phyloP scores from a whole-genome alignment of 2,329 filamentous ascomycete genomes.

The Sarocladiaceae sp. region DNA sequence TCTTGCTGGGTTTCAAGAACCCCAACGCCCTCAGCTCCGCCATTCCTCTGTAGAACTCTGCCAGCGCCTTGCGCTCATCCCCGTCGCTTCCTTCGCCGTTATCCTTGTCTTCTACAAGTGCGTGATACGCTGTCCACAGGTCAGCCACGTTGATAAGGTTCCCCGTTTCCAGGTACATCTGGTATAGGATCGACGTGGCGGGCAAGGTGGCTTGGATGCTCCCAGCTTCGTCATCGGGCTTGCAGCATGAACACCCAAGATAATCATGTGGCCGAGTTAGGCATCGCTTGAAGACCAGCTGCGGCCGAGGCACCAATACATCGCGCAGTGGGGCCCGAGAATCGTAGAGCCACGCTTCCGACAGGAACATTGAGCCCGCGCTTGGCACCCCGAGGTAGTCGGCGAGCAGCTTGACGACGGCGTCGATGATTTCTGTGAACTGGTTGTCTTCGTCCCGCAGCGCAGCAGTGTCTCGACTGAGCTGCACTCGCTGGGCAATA shows the following conservation, averaged over 20 bases:
- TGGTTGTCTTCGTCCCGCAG: conserved; percentile 67
- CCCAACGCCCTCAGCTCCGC: conserved; percentile 84
- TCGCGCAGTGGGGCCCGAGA: conserved; percentile 64
- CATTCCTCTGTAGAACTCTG: conserved; percentile 78
- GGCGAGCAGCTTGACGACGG: conserved; percentile 25
- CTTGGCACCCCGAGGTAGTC: conserved; percentile 19
- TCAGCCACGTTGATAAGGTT: conserved; percentile 75
- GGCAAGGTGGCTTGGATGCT: conserved; percentile 60
- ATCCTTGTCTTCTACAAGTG: conserved; percentile 40
- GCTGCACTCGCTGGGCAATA: conserved; percentile 74
- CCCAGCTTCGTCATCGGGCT: conserved; percentile 22
- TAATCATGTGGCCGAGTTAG: conserved; percentile 73
- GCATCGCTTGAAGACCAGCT: conserved; percentile 66
- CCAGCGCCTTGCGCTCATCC: conserved; percentile 56
- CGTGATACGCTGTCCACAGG: conserved; percentile 72
- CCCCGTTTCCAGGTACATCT: conserved; percentile 74
- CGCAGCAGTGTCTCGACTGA: conserved; percentile 69
- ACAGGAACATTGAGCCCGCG: conserved; percentile 48
- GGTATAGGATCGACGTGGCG: conserved; percentile 69
- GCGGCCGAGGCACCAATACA: conserved; percentile 71
- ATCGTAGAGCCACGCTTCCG: conserved; percentile 76
- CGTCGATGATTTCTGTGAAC: conserved; percentile 64
- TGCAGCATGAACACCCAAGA: conserved; percentile 68
- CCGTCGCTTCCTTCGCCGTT: conserved; percentile 13
- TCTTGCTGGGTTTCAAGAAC: conserved; percentile 83